A percentile compares a stretch with the other conserved stretches of the same genome.
These are phyloP conservation scores for Raphanus hybrid DNA, from an alignment of 441 rosid species.

Conservation along the genomic window DNA sequence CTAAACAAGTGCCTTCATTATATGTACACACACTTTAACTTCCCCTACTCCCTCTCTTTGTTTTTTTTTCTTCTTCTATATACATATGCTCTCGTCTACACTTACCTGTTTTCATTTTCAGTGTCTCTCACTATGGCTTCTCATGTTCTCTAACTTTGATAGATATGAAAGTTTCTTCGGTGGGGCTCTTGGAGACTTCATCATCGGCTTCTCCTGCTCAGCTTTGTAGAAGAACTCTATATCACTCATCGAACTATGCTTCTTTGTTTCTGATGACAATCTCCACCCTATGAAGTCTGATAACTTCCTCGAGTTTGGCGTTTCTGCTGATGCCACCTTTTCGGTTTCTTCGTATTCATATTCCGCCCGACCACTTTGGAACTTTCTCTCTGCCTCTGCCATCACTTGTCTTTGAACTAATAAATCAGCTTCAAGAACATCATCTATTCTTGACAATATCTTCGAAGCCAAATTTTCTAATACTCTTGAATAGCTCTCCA, in stretches of 20 bases:
- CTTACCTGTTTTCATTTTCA: constrained; percentile 36
- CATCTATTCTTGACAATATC: constrained; percentile 60
- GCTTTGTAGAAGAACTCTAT: constrained; percentile 36
- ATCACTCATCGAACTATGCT: constrained; percentile 37
- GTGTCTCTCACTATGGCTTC: constrained; percentile 66
- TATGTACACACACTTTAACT: constrained; percentile 33
- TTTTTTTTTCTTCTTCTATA: neutral
- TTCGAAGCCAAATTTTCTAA: constrained; percentile 58
- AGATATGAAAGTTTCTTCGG: constrained; percentile 61
- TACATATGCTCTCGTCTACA: constrained; percentile 15
- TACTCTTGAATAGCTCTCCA: constrained; percentile 74
- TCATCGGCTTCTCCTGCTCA: constrained; percentile 46
- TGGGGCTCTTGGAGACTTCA: constrained; percentile 1
- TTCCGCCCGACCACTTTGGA: constrained; percentile 37
- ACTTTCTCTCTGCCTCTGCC: constrained; percentile 36
- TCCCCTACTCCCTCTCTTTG: constrained; percentile 15
- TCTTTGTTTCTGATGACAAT: constrained; percentile 47
- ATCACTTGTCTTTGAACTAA: constrained; percentile 37
- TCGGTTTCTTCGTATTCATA: constrained; percentile 40
- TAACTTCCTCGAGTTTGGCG: constrained; percentile 62
- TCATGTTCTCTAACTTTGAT: constrained; percentile 63
- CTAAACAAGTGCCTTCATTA: constrained; percentile 37
- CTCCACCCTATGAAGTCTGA: constrained; percentile 90
- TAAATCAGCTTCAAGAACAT: constrained; percentile 57
- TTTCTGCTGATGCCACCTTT: constrained; percentile 40